These are phyloP conservation scores for Austroboletus niveus DNA, from an alignment of 1,284 basidiomycete species.

Conservation along the genomic window DNA sequence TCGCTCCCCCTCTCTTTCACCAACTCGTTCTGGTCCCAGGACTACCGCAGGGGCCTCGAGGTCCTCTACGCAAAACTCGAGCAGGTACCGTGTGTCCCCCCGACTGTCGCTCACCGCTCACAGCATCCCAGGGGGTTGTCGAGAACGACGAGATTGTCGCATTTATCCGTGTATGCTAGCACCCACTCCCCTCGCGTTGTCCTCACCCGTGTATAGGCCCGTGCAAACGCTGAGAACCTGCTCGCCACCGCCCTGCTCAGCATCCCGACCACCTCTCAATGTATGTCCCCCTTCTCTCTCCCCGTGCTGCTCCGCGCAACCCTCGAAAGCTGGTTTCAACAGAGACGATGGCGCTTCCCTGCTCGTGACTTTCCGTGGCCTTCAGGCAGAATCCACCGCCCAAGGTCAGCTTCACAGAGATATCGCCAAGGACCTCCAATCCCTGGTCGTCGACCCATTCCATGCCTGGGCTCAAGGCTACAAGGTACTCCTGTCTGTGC, in stretches of 20 bases:
- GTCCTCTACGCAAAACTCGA: constrained; percentile 76
- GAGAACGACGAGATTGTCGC: constrained; percentile 81
- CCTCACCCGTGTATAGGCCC: constrained; percentile 44
- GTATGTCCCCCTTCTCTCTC: constrained; percentile 36
- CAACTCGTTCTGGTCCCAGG: constrained; percentile 92
- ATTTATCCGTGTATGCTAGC: constrained; percentile 70
- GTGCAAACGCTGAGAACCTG: constrained; percentile 61
- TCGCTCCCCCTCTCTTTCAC: constrained; percentile 82
- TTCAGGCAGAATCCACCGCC: constrained; percentile 63
- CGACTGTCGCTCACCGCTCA: neutral
- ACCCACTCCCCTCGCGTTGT: neutral
- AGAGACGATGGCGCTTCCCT: constrained; percentile 79
- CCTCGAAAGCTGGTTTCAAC: constrained; percentile 60
- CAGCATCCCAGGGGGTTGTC: constrained; percentile 54
- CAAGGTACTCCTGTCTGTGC: constrained; percentile 43
- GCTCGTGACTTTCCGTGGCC: constrained; percentile 72
- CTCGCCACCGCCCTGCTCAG: constrained; percentile 58
- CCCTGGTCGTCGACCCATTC: constrained; percentile 72
- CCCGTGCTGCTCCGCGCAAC: constrained; percentile 3
- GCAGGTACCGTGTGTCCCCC: constrained; percentile 49
- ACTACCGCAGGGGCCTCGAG: constrained; percentile 80
- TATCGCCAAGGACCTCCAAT: constrained; percentile 66
- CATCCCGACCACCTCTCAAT: constrained; percentile 48
- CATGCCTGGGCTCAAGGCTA: constrained; percentile 68
- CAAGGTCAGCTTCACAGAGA: constrained; percentile 68